Base-by-base conservation (phyloP, 2,329 filamentous ascomycete species). In the Colletotrichum nymphaeae region DNA sequence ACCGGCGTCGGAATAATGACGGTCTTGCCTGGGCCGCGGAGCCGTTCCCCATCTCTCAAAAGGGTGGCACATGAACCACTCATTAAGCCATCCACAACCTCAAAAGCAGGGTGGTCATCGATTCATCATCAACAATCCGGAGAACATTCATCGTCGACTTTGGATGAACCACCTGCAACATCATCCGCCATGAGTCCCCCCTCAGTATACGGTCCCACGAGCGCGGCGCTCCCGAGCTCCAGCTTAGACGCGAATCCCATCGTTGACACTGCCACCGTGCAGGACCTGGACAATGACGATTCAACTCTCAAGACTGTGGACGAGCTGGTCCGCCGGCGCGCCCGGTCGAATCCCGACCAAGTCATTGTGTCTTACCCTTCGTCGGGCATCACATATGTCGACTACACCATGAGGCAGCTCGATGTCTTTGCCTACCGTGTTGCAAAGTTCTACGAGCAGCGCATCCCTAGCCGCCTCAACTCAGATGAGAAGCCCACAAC, bases 371-470 rank as follows among this genome's bases (percentile, higher is more conserved):
- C 84, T 0, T 88, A 88, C 63, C 86, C 86, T 3, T 81, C 79
- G 4, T 80, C 80, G 1, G 85, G 84, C 6, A 81, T 83, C 37
- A 77, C 83, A 1, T 88, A 86, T 78, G 83, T 85, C 42, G 81
- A 87, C 75, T 88, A 88, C 75, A 84, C 86, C 1, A 77, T 85
- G 66, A 80, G 81, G 28, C 84, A 88, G 57, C 80, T 88, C 1
- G 86, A 88, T 69, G 77, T 84, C 16, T 81, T 83, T 75, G 76
- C 78, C 0, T 80, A 76, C 67, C 68, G 79, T 60, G 77, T 76
- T n/a, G 78, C 79, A 53, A 79, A 77, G 55, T 49, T 73, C 26
- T 80, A 79, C 69, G 72, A 78, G 65, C 46, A 65, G 16, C 65
- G 73, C 22, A 71, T 79, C 9, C 78, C 78, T 4, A 65, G 74